phyloP scores from a whole-genome alignment of 2,329 filamentous ascomycete species.

The Colletotrichum kahawae region DNA sequence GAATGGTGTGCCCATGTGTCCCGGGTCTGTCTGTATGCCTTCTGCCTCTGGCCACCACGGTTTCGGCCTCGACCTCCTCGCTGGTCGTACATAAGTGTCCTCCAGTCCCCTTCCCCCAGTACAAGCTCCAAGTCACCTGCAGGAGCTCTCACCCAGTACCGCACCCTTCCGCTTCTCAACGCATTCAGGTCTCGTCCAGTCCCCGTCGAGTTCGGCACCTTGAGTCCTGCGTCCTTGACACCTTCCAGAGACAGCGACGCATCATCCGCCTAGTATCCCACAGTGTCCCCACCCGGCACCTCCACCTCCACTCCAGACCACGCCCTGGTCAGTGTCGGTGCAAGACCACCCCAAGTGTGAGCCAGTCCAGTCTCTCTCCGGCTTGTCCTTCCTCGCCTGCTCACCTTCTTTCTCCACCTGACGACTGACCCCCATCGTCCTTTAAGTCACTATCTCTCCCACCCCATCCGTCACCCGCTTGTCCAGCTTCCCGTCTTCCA shows the following conservation, averaged over 20 bases:
- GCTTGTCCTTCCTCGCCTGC: conserved; percentile 16
- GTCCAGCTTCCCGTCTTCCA: background rate
- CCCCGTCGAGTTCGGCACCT: background rate
- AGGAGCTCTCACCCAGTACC: conserved; percentile 8
- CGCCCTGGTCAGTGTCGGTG: background rate
- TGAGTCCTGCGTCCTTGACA: background rate
- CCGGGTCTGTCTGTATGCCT: background rate
- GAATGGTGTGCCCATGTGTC: background rate
- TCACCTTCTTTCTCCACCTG: conserved; percentile 20
- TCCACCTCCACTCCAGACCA: conserved; percentile 2
- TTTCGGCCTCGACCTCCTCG: background rate
- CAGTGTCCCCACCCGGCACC: background rate
- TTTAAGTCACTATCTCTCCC: conserved; percentile 18
- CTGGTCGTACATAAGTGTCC: conserved; percentile 19
- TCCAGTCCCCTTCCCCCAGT: background rate
- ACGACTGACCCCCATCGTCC: conserved; percentile 11
- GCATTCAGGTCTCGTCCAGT: background rate
- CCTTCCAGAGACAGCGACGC: conserved; percentile 16
- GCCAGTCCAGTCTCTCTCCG: background rate
- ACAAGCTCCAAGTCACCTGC: conserved; percentile 7
- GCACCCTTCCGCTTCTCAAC: background rate
- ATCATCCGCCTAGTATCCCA: conserved; percentile 18
- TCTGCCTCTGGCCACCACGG: background rate
- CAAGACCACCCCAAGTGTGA: background rate
- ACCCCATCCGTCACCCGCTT: background rate